phyloP scores from a whole-genome alignment of 768 basidiomycete genomes.

The Daedaleopsis sinensis region DNA sequence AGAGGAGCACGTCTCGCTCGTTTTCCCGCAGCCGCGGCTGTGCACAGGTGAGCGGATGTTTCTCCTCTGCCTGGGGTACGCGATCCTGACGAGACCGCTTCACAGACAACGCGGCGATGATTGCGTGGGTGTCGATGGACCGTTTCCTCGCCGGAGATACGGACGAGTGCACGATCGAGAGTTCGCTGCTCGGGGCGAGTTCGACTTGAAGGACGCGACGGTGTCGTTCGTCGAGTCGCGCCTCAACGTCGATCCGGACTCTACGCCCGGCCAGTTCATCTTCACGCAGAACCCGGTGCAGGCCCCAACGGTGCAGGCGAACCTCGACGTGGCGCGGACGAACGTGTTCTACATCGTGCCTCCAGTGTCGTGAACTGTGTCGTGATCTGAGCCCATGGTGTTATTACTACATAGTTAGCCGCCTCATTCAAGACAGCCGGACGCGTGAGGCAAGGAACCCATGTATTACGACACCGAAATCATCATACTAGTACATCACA shows the following conservation, averaged over 20 bases:
- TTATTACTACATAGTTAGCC: no score
- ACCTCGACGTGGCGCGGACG: constrained; percentile 55
- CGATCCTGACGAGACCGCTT: not conserved
- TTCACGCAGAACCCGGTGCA: constrained; percentile 39
- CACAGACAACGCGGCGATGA: constrained; percentile 95
- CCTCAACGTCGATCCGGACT: constrained; percentile 25
- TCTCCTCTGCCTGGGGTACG: not conserved
- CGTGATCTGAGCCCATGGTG: no score
- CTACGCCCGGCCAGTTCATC: constrained; percentile 42
- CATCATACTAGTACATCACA: no score
- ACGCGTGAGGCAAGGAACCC: no score
- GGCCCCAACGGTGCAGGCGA: constrained; percentile 43
- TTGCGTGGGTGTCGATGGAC: constrained; percentile 88
- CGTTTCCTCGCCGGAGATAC: constrained; percentile 67
- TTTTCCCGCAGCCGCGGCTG: constrained; percentile 76
- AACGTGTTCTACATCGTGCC: constrained; percentile 61
- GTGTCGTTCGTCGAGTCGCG: constrained; percentile 28
- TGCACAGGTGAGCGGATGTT: constrained; percentile 75
- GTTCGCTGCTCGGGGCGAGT: constrained; percentile 24
- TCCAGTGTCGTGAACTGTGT: no score
- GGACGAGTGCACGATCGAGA: constrained; percentile 62
- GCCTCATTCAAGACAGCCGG: no score
- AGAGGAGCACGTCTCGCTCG: constrained; percentile 43
- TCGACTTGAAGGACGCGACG: constrained; percentile 25
- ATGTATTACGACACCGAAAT: no score